phyloP scores from a whole-genome alignment of 2,329 filamentous ascomycete species.

The Neopestalotiopsis sp. region DNA sequence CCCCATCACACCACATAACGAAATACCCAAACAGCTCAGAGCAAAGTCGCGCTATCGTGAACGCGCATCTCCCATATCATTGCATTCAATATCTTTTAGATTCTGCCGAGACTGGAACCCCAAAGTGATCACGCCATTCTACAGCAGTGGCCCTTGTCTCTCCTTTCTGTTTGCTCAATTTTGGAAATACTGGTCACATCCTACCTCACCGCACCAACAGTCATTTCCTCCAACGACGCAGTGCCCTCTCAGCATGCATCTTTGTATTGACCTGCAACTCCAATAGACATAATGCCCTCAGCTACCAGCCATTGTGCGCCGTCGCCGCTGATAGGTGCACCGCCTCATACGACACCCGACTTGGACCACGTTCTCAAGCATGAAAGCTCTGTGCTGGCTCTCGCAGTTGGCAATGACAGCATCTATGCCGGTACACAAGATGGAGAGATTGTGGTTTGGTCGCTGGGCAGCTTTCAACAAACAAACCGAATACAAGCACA shows the following conservation, averaged over 20 bases:
- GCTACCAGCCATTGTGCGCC: constrained; percentile 26
- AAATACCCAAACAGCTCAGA: too few relatives aligned
- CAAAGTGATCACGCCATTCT: too few relatives aligned
- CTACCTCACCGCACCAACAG: neutral
- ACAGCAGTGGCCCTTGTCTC: too few relatives aligned
- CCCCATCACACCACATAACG: too few relatives aligned
- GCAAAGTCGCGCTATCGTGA: too few relatives aligned
- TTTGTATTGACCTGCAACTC: constrained; percentile 21
- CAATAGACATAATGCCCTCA: constrained; percentile 29
- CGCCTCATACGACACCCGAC: constrained; percentile 54
- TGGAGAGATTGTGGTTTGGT: constrained; percentile 92
- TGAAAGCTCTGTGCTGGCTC: constrained; percentile 79
- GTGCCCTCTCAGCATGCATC: neutral
- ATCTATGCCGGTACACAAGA: constrained; percentile 94
- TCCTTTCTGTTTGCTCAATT: too few relatives aligned
- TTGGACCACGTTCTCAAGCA: constrained; percentile 78
- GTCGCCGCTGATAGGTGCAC: constrained; percentile 33
- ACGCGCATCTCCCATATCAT: too few relatives aligned
- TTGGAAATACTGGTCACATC: neutral
- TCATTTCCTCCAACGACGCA: neutral
- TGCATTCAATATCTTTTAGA: too few relatives aligned
- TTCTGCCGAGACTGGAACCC: too few relatives aligned
- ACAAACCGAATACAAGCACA: constrained; percentile 84
- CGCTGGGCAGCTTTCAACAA: constrained; percentile 84
- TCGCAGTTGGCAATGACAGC: constrained; percentile 79